These are phyloP conservation scores for Didymella glomerata DNA, from an alignment of 2,329 filamentous ascomycete species.

Conservation along the genomic window DNA sequence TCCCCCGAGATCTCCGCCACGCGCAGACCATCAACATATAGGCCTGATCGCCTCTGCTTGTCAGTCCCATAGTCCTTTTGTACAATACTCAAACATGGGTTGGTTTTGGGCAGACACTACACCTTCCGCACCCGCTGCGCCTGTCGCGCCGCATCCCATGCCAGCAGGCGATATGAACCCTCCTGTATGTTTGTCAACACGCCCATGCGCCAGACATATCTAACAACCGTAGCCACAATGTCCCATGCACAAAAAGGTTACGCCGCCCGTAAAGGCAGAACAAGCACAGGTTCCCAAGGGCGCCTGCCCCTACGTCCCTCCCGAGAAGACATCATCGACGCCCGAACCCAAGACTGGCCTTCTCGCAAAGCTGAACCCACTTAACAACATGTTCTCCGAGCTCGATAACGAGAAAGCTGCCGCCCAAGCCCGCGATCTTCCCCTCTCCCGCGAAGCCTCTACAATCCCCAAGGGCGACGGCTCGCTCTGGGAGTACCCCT, in stretches of 20 bases:
- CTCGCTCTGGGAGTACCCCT: constrained; percentile 95
- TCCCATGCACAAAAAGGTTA: constrained; percentile 69
- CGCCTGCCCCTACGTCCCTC: constrained; percentile 60
- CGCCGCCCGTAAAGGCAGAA: constrained; percentile 29
- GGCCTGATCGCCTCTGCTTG: constrained; percentile 17
- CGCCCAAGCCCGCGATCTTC: constrained; percentile 76
- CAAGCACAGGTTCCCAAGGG: constrained; percentile 47
- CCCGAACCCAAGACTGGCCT: constrained; percentile 58
- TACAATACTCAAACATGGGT: constrained; percentile 61
- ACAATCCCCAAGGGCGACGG: constrained; percentile 87
- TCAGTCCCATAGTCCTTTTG: constrained; percentile 17
- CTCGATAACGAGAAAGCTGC: constrained; percentile 81
- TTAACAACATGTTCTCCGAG: constrained; percentile 95
- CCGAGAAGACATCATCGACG: constrained; percentile 34
- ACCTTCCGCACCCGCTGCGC: constrained; percentile 49
- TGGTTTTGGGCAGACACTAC: constrained; percentile 74
- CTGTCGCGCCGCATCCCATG: constrained; percentile 58
- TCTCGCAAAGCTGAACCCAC: constrained; percentile 73
- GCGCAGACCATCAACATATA: constrained; percentile 18
- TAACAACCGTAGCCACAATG: constrained; percentile 65
- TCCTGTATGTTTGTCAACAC: constrained; percentile 58
- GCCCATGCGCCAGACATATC: constrained; percentile 21
- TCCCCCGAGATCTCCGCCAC: constrained; percentile 47
- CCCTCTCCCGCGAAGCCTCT: constrained; percentile 81
- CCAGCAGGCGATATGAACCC: constrained; percentile 59